Base-by-base conservation (phyloP, 2,329 filamentous ascomycete genomes). In the Blumeria hordei region DNA sequence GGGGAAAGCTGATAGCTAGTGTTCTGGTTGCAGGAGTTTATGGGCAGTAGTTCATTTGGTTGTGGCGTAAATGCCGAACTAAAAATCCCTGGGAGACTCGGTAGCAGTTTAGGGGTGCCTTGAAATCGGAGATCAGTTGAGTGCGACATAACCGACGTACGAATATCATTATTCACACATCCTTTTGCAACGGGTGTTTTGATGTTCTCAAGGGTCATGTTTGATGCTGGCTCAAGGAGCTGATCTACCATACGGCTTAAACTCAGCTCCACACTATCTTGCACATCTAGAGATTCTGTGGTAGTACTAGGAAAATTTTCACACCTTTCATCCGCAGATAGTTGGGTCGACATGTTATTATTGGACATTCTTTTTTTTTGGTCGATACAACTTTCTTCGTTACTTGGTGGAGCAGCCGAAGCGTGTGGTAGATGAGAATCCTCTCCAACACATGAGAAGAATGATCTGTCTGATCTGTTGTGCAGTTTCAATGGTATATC, bases 181-280 rank as follows among this genome's bases (percentile, higher is more conserved):
- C 41, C n/a, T 44, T 44, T 44, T 18, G 41, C 9, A 16, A n/a
- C 5, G 44, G 8, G 44, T 47, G 14, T 28, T 47, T 47, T 47
- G 44, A 47, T 28, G 18, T 47, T 28, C 16, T 56, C 65, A 60
- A 34, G 64, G 56, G 65, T 58, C 37, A 60, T 45, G 67, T 67
- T 53, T n/a, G 60, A 39, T 2, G 56, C 57, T 28, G 62, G 59
- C 28, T 62, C 62, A 36, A 79, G 69, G 33, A 80, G 66, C 56
- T 74, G 69, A 59, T 79, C 74, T 12, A 80, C 76, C 76, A 79
- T 78, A 9, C 69, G 70, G 58, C 70, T 70, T 67, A 77, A 73
- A 28, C 71, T 71, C n/a, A 67, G 68, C 56, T 74, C 72, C 51
- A 69, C 61, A 45, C 57, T 62, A 6, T 60, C 57, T 12, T 61